Conservation (phyloP, 2,329 filamentous ascomycete species). For the Nothopassalora personata region DNA sequence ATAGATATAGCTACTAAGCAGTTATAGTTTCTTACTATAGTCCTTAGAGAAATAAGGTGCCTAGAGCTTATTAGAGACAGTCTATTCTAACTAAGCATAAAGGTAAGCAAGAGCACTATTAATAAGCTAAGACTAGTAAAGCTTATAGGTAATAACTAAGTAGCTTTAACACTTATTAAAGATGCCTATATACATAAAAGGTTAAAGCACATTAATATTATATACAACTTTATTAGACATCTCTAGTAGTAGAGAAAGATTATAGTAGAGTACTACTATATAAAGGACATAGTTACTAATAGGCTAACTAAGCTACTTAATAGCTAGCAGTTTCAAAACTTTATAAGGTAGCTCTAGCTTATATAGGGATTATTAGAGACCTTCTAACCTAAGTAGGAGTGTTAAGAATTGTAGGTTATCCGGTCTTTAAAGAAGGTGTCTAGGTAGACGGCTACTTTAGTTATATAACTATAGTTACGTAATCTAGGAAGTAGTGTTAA, state of each 20-base stretch:
- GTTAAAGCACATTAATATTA: not conserved
- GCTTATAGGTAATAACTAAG: not conserved
- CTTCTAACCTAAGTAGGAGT: not conserved
- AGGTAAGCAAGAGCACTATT: not conserved
- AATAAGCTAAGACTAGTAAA: not conserved
- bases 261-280: not conserved
- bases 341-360: not conserved
- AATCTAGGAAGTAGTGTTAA: no score
- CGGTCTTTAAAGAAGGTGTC: not conserved
- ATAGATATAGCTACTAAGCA: not conserved
- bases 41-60: not conserved
- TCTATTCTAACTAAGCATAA: not conserved
- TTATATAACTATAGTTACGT: no score
- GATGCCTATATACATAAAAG: not conserved
- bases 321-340: not conserved
- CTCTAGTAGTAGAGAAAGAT: not conserved
- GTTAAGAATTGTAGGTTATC: not conserved
- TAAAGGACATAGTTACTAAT: not conserved
- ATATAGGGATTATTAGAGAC: not conserved
- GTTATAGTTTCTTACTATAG: not conserved
- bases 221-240: not conserved
- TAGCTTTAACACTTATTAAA: not conserved
- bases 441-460: no score
- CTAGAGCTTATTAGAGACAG: not conserved
- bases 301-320: not conserved